phyloP scores from a whole-genome alignment of 2,329 filamentous ascomycete species.

The Aspergillus piperis region DNA sequence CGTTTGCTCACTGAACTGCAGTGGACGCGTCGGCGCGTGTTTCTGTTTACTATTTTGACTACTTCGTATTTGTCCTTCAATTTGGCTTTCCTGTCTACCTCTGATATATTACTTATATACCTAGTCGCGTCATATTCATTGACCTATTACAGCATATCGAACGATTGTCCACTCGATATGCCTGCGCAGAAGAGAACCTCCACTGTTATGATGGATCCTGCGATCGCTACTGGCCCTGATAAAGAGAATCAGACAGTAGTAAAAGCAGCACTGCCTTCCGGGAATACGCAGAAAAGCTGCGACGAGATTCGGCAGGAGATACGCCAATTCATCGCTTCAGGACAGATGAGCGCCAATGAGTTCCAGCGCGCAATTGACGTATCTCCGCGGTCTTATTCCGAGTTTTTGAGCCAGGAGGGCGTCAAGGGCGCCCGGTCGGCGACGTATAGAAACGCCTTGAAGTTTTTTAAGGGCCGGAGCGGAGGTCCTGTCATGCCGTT shows the following conservation, averaged over 20 bases:
- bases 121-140: not conserved
- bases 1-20: not conserved
- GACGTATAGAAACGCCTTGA: conserved; percentile 31
- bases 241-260: conserved; percentile 1
- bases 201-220: not conserved
- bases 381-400: conserved; percentile 37
- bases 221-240: not conserved
- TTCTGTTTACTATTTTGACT: not conserved
- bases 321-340: conserved; percentile 43
- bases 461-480: conserved; percentile 55
- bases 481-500: conserved; percentile 47
- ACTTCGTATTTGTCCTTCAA: not conserved
- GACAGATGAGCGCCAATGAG: conserved; percentile 48
- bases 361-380: conserved; percentile 46
- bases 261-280: not conserved
- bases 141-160: too few species aligned
- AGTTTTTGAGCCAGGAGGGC: conserved; percentile 51
- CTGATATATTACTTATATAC: too few species aligned
- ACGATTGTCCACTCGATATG: not conserved
- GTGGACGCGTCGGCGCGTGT: not conserved
- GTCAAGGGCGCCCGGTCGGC: conserved; percentile 31
- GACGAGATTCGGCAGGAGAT: conserved; percentile 47
- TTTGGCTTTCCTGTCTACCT: not conserved
- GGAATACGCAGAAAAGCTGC: conserved; percentile 19
- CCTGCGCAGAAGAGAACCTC: not conserved